Evolutionary conservation across 2,329 filamentous ascomycete genomes (phyloP).

Genomic region (Diaporthe citrichinensis): DNA sequence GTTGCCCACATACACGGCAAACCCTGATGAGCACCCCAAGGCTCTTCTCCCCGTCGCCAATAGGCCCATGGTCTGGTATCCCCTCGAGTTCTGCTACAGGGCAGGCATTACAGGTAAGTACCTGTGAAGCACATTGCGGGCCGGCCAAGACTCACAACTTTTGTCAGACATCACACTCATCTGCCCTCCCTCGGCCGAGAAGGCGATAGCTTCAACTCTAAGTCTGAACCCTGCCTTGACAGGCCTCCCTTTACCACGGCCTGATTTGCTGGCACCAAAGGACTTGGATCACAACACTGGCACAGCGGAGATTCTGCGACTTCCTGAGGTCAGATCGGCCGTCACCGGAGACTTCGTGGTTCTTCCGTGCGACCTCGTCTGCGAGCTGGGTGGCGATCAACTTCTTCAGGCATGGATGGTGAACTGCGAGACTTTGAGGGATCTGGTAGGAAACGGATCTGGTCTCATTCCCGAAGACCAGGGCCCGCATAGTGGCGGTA

Average conservation of each 20-base stretch:
- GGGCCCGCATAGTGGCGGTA: conserved; percentile 74
- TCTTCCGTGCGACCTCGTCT: conserved; percentile 93
- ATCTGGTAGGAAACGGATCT: conserved; percentile 65
- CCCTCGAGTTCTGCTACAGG: conserved; percentile 86
- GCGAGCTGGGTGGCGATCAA: conserved; percentile 86
- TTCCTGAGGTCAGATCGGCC: conserved; percentile 84
- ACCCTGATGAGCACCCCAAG: conserved; percentile 85
- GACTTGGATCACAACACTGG: conserved; percentile 86
- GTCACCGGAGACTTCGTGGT: conserved; percentile 91
- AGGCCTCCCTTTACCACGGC: conserved; percentile 78
- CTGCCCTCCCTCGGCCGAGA: conserved; percentile 74
- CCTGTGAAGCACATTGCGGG: background rate
- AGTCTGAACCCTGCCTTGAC: conserved; percentile 85
- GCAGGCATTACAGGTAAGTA: conserved; percentile 80
- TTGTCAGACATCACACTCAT: conserved; percentile 72
- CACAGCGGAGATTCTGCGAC: conserved; percentile 88
- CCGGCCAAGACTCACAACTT: conserved; percentile 12
- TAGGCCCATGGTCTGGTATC: conserved; percentile 91
- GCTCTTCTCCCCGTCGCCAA: conserved; percentile 87
- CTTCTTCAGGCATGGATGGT: conserved; percentile 95
- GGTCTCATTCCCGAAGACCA: conserved; percentile 51
- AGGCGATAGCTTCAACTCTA: conserved; percentile 78
- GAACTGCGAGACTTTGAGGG: conserved; percentile 78
- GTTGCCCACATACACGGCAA: conserved; percentile 86
- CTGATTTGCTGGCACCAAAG: conserved; percentile 82